Percentiles rank a stretch among this genome's conserved stretches.
Evolutionary conservation across 202 grass and related monocot species (phyloP).

Genomic region (Carex sylvatica): DNA sequence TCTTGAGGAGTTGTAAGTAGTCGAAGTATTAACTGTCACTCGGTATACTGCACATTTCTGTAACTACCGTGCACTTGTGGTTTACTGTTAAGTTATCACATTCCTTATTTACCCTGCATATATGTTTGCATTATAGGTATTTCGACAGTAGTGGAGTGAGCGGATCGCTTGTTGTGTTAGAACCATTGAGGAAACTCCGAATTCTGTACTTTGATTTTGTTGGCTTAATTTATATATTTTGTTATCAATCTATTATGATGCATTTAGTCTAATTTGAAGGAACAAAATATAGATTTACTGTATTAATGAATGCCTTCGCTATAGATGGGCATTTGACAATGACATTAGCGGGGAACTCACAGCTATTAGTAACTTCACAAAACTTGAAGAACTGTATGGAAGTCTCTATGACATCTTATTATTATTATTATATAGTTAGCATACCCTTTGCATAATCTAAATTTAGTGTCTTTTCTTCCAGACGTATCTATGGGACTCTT

Average conservation of each 20-base stretch:
- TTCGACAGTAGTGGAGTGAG: constrained; percentile 25
- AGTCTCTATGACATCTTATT: background rate
- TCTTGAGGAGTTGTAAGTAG: constrained; percentile 23
- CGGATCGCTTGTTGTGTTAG: constrained; percentile 1
- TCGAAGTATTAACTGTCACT: background rate
- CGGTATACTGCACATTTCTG: background rate
- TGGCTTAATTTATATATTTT: constrained; percentile 12
- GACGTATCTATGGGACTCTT: constrained; percentile 23
- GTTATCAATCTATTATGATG: background rate
- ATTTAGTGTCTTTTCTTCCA: background rate
- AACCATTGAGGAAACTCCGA: background rate
- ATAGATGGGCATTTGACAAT: constrained; percentile 29
- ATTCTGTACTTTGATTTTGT: constrained; percentile 11
- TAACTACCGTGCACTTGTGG: background rate
- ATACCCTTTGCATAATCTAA: background rate
- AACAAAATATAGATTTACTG: background rate
- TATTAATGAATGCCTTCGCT: background rate
- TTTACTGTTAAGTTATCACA: background rate
- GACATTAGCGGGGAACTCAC: constrained; percentile 9
- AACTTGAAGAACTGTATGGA: constrained; percentile 27
- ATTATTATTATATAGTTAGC: background rate
- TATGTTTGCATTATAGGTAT: constrained; percentile 14
- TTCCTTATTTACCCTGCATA: background rate
- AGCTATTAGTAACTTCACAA: background rate
- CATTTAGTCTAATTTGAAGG: background rate